Base-by-base conservation (phyloP, 2,329 filamentous ascomycete species). In the Ascochyta pisi region DNA sequence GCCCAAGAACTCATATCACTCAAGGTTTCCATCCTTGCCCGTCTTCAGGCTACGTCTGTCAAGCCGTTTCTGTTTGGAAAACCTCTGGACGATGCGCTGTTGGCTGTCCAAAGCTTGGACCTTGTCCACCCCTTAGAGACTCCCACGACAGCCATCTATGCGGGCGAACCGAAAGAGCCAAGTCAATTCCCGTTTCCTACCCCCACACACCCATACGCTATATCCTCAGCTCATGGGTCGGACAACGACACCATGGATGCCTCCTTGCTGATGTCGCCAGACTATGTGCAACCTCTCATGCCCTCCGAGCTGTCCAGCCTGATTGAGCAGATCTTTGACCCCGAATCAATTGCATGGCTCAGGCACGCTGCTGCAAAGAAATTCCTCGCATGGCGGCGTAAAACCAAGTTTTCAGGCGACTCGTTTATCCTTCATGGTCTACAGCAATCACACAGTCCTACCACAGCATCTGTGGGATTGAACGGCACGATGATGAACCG, bases 211-310 rank as follows among this genome's bases (percentile, higher is more conserved):
- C 55, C 86, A 88, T 96, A 91, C 69, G 86, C 91, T 0, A 83
- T 96, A 19, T 97, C 94, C 1, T 95, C 90, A 19, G 84, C 85
- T 12, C 81, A 85, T 23, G 85, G 84, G 1, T 84, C 85, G 22
- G 92, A 97, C 66, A 79, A 86, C 57, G 91, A 96, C 35, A 86
- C 84, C 39, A 96, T 98, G 88, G 94, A 98, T 73, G 94, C 93
- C 16, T 96, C 92, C 67, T 81, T 96, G 0, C 83, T 98, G 16
- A 98, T 98, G 94, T 92, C 88, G 52, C 89, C 93, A 1, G 90
- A 95, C 67, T 98, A 97, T 70, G 81, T 95, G 13, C 89, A 91
- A 58, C 94, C 94, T 1, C 81, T 97, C 4, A 77, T 90, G 3
- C 77, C 84, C 0, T 95, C 92, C 8, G 93, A 98, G 54, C 84